Percentiles rank a stretch among this genome's conserved stretches.
Evolutionary conservation across 352 stramenopile species (phyloP).

Genomic region (Globisporangium takayamanum): DNA sequence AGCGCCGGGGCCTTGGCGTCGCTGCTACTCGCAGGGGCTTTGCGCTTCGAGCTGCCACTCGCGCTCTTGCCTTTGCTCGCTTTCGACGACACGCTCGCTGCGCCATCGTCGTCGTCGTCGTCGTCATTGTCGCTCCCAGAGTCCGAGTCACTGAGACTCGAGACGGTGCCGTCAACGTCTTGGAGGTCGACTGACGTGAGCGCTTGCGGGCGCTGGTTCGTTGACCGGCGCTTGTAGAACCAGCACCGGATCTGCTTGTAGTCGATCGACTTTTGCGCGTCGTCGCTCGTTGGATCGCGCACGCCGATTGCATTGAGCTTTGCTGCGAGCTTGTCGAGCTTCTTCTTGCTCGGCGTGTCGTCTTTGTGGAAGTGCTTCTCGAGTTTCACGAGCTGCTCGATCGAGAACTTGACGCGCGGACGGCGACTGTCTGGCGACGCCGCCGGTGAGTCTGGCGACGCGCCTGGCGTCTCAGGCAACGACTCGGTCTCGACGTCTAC

Average conservation of each 20-base stretch:
- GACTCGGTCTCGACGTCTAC: conserved; percentile 53
- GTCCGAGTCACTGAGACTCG: conserved; percentile 59
- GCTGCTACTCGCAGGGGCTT: conserved; percentile 1
- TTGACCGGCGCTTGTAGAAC: conserved; percentile 84
- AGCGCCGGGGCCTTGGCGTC: conserved; percentile 21
- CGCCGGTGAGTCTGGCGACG: conserved; percentile 57
- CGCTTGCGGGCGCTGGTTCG: conserved; percentile 68
- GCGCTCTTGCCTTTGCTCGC: conserved; percentile 16
- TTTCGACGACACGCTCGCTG: conserved; percentile 23
- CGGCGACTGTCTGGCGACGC: conserved; percentile 60
- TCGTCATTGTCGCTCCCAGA: conserved; percentile 40
- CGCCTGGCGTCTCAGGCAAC: conserved; percentile 43
- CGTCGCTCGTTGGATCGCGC: conserved; percentile 43
- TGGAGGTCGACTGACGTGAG: conserved; percentile 49
- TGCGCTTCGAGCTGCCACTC: conserved; percentile 12
- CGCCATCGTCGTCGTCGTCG: conserved; percentile 14
- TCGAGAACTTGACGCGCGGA: conserved; percentile 69
- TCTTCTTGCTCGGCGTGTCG: conserved; percentile 75
- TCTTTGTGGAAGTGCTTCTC: conserved; percentile 82
- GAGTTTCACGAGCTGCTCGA: conserved; percentile 70
- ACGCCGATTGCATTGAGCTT: conserved; percentile 68
- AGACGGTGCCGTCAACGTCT: conserved; percentile 23
- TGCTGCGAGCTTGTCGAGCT: conserved; percentile 65
- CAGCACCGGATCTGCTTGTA: conserved; percentile 86
- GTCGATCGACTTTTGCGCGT: conserved; percentile 59